phyloP scores from a whole-genome alignment of 768 basidiomycete species.

The Rhodotorula paludigena region DNA sequence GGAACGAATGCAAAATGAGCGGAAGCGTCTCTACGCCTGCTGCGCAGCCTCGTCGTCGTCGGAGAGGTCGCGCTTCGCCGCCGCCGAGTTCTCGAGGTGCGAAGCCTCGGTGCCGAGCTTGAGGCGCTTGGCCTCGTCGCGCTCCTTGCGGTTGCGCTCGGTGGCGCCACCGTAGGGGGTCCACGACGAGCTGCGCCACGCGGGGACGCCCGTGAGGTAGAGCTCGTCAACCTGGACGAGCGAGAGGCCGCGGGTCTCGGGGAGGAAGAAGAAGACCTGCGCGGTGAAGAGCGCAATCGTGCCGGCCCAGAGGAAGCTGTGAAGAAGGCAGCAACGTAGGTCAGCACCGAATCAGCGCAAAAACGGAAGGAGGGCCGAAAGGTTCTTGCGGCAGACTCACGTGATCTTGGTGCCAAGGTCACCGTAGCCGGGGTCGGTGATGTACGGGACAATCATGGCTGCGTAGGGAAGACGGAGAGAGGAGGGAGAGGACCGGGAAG shows the following conservation, averaged over 20 bases:
- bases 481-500: neutral
- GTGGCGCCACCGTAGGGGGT: slow-evolving; percentile 23
- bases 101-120: slow-evolving; percentile 25
- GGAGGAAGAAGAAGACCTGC: slow-evolving; percentile 31
- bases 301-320: slow-evolving; percentile 19
- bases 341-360: neutral
- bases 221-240: slow-evolving; percentile 37
- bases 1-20: no score
- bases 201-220: slow-evolving; percentile 29
- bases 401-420: slow-evolving; percentile 25
- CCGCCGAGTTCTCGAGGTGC: slow-evolving; percentile 22
- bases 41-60: slow-evolving; percentile 7
- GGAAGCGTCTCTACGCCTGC: no score
- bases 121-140: slow-evolving; percentile 28
- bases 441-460: slow-evolving; percentile 31
- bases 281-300: slow-evolving; percentile 23
- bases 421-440: slow-evolving; percentile 35
- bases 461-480: neutral
- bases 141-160: slow-evolving; percentile 13
- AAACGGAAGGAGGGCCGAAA: neutral
- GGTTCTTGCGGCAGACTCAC: neutral
- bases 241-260: slow-evolving; percentile 28
- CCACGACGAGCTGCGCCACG: slow-evolving; percentile 21
- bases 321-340: neutral
- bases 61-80: slow-evolving; percentile 21